Percentiles rank a stretch among this genome's conserved stretches.
These are phyloP conservation scores for Thelephora terrestris DNA, from an alignment of 1,284 basidiomycete species.

Conservation along the genomic window DNA sequence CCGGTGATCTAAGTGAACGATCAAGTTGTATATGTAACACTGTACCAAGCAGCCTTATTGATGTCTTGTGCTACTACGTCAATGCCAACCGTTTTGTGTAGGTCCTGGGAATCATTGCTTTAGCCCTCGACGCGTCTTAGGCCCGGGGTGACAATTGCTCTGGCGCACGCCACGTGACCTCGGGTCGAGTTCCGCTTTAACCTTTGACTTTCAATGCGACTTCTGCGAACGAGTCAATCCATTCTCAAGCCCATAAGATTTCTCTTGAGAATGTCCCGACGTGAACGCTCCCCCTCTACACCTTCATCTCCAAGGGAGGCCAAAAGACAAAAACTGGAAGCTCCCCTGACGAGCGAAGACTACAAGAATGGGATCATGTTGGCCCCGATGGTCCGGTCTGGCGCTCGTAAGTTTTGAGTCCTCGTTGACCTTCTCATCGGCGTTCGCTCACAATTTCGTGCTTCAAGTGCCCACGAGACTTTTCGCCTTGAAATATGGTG, in stretches of 20 bases:
- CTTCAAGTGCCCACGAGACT: constrained; percentile 69
- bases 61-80: too few relatives aligned
- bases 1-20: too few relatives aligned
- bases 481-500: constrained; percentile 88
- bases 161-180: too few relatives aligned
- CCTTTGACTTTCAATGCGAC: too few relatives aligned
- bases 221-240: too few relatives aligned
- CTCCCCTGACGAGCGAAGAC: constrained; percentile 49
- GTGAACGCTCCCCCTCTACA: constrained; percentile 40
- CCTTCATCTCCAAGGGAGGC: constrained; percentile 30
- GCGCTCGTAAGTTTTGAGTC: constrained; percentile 55
- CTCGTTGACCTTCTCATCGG: constrained; percentile 5
- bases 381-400: constrained; percentile 93
- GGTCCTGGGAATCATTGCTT: too few relatives aligned
- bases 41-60: too few relatives aligned
- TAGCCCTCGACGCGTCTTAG: too few relatives aligned
- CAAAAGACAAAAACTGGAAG: constrained; percentile 44
- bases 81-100: too few relatives aligned
- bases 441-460: constrained; percentile 5
- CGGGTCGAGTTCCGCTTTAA: too few relatives aligned
- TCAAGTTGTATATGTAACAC: too few relatives aligned
- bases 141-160: too few relatives aligned
- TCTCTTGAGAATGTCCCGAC: constrained; percentile 37
- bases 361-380: constrained; percentile 80
- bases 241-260: background rate